Conservation (phyloP, 2,329 filamentous ascomycete genomes). For the Cercospora sojina region DNA sequence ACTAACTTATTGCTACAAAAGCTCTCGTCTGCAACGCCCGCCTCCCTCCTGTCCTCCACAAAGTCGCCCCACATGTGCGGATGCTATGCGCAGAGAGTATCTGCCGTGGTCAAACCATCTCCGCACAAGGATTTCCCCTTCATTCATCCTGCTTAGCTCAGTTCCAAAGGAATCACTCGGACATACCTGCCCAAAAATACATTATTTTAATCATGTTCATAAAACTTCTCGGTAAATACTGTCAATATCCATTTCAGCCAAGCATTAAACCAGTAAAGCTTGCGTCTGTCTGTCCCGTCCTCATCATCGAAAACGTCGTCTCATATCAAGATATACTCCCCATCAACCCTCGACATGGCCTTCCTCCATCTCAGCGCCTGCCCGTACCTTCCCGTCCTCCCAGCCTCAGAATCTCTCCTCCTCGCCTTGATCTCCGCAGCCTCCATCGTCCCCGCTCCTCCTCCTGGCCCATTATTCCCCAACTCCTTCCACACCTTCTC, state of each 20-base stretch:
- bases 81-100: no score
- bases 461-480: slow-evolving; percentile 26
- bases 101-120: no score
- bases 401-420: slow-evolving; percentile 31
- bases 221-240: background rate
- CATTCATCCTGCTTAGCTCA: no score
- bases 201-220: background rate
- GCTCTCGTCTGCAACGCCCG: no score
- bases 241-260: slow-evolving; percentile 4
- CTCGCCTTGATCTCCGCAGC: slow-evolving; percentile 33
- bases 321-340: slow-evolving; percentile 52
- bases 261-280: background rate
- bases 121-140: no score
- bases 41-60: no score
- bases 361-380: slow-evolving; percentile 51
- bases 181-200: background rate
- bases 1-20: no score
- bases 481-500: slow-evolving; percentile 72
- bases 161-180: background rate
- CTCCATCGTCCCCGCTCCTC: slow-evolving; percentile 13
- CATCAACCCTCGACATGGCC: slow-evolving; percentile 52
- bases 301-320: background rate
- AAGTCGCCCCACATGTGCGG: no score
- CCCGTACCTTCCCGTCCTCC: slow-evolving; percentile 33
- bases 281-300: background rate